phyloP scores from a whole-genome alignment of 257 asterid genomes.

The Solanum paucissectum region DNA sequence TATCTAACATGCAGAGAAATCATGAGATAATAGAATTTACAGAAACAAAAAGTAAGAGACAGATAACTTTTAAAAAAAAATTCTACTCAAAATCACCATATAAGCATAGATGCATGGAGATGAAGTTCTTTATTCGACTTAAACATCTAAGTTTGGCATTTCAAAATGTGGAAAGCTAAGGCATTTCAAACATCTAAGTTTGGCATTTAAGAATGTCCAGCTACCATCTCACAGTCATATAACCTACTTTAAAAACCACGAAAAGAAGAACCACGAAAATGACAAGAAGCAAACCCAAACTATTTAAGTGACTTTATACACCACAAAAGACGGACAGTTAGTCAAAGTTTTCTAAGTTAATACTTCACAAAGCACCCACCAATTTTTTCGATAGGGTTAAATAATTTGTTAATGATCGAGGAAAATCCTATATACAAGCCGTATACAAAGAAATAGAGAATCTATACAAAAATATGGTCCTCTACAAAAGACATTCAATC shows the following conservation, averaged over 20 bases:
- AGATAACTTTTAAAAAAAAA: not conserved
- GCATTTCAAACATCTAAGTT: no score
- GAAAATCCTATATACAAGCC: no score
- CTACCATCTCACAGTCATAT: no score
- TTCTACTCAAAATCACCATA: not conserved
- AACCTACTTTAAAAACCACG: no score
- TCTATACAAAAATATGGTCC: no score
- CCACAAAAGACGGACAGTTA: not conserved
- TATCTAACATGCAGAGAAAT: constrained; percentile 28
- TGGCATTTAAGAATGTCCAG: no score
- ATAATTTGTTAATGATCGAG: no score
- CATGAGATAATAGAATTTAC: not conserved
- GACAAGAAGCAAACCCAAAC: not conserved
- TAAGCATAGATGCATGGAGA: not conserved
- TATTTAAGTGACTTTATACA: not conserved
- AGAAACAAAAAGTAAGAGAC: not conserved
- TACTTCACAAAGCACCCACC: not conserved
- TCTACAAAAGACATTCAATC: no score
- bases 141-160: not conserved
- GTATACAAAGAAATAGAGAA: no score
- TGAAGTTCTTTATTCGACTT: not conserved
- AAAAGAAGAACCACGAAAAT: not conserved
- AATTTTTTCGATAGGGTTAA: not conserved
- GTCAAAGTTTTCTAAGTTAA: not conserved
- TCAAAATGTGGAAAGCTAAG: not conserved